Evolutionary conservation across 306 rosid genomes (phyloP), one percentile per base, ranked within the genome.

Genomic region (Sicyos edulis): DNA sequence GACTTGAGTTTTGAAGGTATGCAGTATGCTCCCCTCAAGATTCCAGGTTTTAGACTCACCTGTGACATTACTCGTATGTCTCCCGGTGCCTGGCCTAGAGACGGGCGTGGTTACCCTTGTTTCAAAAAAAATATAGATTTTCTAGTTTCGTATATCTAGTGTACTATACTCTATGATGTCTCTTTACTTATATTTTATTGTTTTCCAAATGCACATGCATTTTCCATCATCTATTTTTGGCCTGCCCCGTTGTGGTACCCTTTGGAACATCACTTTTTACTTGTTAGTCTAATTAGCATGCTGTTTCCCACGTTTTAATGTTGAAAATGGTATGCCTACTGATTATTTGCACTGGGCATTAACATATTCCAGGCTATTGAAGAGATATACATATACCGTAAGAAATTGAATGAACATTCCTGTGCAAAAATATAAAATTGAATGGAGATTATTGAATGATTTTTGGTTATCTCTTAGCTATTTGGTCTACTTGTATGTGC

Each of bases 331-430:
- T 66, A 42, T 20, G 54, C 54, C 3, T 66, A 45, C n/a, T 63
- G 49, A 15, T 63, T 63, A n/a, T 10, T 63, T 63, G 40, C 49
- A n/a, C 70, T 37, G 54, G 37, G 12, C 19, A 66, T 10, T 45
- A 21, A 21, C 32, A 11, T 66, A 21, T 66, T 44, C 71, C 70
- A 45, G 26, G 54, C 49, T 66, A 45, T 45, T 44, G 47, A 70
- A 49, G 55, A 69, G 32, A 10, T 52, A 19, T 50, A 47, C 44
- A 10, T 52, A 19, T 50, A 47, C 44, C 58, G 9, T 45, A 21
- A 52, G 40, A 22, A 34, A 22, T 52, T 22, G 11, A 50, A 13
- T 49, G 59, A 12, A 20, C n/a, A 51, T 24, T 21, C 58, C 49
- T 69, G 7, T 49, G 12, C 24, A 51, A 45, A 45, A 19, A 69